These are phyloP conservation scores for Zasmidium citrigriseum DNA, from an alignment of 2,329 filamentous ascomycete species.

Conservation along the genomic window DNA sequence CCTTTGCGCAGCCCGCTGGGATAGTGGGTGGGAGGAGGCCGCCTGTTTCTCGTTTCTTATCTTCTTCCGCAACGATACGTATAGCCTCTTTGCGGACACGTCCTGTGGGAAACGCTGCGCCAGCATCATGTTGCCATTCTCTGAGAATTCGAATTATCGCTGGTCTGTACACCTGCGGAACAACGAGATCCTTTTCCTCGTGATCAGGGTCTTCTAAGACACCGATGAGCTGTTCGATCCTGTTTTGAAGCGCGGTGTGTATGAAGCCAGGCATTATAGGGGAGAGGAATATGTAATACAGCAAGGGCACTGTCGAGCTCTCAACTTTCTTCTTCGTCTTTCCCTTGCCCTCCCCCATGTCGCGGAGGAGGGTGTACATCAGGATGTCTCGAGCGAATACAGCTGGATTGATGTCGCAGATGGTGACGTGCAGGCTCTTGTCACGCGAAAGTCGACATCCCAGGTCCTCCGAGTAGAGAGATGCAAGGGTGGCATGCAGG, in stretches of 20 bases:
- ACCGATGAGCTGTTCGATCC: constrained; percentile 3
- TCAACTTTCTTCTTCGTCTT: not conserved
- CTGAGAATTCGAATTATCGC: not conserved
- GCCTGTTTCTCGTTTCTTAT: not conserved
- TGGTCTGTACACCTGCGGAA: constrained; percentile 1
- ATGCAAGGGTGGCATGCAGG: constrained; percentile 7
- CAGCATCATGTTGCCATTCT: constrained; percentile 12
- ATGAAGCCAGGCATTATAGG: constrained; percentile 15
- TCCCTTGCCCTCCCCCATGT: not conserved
- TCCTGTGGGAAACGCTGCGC: constrained; percentile 2
- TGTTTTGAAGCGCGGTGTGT: constrained; percentile 4
- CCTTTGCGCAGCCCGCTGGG: constrained; percentile 10
- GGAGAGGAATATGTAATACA: constrained; percentile 15
- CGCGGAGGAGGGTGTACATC: constrained; percentile 1
- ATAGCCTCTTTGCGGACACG: not conserved
- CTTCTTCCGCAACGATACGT: not conserved
- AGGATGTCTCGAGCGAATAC: constrained; percentile 12
- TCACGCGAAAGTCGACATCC: not conserved
- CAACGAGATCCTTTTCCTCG: not conserved
- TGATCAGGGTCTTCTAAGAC: constrained; percentile 4
- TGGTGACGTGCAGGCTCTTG: constrained; percentile 14
- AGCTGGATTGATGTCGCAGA: constrained; percentile 8
- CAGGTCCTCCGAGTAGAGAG: not conserved
- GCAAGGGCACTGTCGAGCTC: not conserved
- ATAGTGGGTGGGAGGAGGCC: too few relatives aligned